Evolutionary conservation across 805 yeast genomes (phyloP), one percentile per base, ranked within the genome.

Genomic region (Tetrapisispora namnaoensis): DNA sequence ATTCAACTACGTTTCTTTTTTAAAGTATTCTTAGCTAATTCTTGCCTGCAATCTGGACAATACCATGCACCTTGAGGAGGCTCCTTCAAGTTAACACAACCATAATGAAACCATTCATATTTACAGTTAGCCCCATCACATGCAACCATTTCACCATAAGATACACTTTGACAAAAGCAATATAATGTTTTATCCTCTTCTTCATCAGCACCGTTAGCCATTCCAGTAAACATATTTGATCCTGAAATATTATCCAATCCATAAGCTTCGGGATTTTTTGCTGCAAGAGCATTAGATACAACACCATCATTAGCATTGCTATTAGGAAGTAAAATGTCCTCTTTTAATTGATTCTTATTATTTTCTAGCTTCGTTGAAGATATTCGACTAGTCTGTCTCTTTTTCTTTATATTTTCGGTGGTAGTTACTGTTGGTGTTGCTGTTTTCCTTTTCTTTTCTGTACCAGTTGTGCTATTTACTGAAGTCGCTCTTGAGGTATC

Each of bases 1-100:
- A 22, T 38, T 27, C 28, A 40, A 28, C 16, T 40, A 35, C 48
- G 44, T 37, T 58, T 66, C 55, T 57, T 66, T 42, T 55, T 55
- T 32, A 53, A 42, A 18, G 58, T 61, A 39, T 56, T 62, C 45
- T 60, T 63, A 11, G 66, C 64, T 60, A 66, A 56, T 42, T 63
- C 68, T 42, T 68, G 70, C 38, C 65, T 66, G 71, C 98, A 90
- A 47, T 82, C 84, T 0, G 96, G 87, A 70, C 99, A 91, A 64
- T 80, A 90, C 99, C 99, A 91, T 44, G 85, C 83, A 18, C 93
- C 95, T 59, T 81, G 80, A 2, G 98, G 98, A 4, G 95, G 96
- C 46, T 80, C 82, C 18, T 80, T 82, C 51, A 91, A 71, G 1
- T 95, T 95, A 39, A 91, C 96, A 71, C 99, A 93, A 49, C 82